These are phyloP conservation scores for Agarophyton chilense DNA, from an alignment of 23 red algal species.

Conservation along the genomic window DNA sequence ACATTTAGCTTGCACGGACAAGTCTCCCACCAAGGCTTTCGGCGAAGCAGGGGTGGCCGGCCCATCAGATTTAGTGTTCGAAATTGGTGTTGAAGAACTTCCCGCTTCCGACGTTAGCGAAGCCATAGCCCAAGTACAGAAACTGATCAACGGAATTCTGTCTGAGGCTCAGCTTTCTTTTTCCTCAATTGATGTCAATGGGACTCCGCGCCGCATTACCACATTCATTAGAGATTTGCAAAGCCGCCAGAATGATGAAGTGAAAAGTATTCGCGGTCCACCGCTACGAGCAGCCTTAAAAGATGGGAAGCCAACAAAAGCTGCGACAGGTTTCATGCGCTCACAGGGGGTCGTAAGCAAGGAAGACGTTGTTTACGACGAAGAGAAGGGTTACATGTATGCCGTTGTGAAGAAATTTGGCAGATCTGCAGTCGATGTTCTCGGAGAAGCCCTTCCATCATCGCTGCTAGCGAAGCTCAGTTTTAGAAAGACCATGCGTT, in stretches of 20 bases:
- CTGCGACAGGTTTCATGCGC: constrained; percentile 76
- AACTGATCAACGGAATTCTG: constrained; percentile 57
- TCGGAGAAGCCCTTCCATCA: constrained; percentile 49
- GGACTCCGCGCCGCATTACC: constrained; percentile 81
- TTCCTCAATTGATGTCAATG: constrained; percentile 60
- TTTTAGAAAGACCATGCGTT: constrained; percentile 84
- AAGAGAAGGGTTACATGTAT: constrained; percentile 88
- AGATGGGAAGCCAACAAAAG: constrained; percentile 82
- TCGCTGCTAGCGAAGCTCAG: constrained; percentile 60
- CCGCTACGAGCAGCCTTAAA: constrained; percentile 76
- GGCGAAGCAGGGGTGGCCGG: neutral
- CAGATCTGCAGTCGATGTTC: constrained; percentile 43
- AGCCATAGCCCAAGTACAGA: constrained; percentile 71
- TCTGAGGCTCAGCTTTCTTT: constrained; percentile 26
- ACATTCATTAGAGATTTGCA: constrained; percentile 64
- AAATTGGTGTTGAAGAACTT: constrained; percentile 96
- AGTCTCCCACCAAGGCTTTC: neutral
- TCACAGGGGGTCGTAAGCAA: constrained; percentile 64
- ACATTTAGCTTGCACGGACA: neutral
- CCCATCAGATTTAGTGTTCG: constrained; percentile 74
- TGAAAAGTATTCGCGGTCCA: constrained; percentile 75
- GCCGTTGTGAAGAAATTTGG: constrained; percentile 60
- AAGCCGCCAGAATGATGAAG: constrained; percentile 61
- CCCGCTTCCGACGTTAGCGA: constrained; percentile 76
- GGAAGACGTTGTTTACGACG: constrained; percentile 41